A percentile compares a stretch with the other conserved stretches of the same genome.
Conservation (phyloP, 1,284 basidiomycete species). For the Fomitiporia mediterranea region DNA sequence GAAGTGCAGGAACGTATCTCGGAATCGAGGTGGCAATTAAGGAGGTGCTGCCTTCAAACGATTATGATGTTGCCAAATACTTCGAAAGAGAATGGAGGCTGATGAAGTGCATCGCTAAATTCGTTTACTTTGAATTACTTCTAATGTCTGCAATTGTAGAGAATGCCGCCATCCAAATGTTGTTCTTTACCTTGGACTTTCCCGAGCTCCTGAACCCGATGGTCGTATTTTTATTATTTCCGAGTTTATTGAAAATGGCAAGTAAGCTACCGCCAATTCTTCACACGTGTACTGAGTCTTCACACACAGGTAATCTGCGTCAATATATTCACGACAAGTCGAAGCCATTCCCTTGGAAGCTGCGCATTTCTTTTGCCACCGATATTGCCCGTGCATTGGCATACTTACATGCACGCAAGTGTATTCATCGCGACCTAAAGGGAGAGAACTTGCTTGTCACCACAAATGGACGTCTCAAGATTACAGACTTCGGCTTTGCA, state of each 20-base stretch:
- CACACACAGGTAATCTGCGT: slow-evolving; percentile 75
- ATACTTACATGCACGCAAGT: slow-evolving; percentile 92
- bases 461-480: slow-evolving; percentile 88
- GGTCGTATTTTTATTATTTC: slow-evolving; percentile 86
- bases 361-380: slow-evolving; percentile 90
- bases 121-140: background rate
- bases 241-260: slow-evolving; percentile 80
- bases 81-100: slow-evolving; percentile 97
- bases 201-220: slow-evolving; percentile 78
- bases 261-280: slow-evolving; percentile 20
- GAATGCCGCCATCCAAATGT: slow-evolving; percentile 90
- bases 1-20: slow-evolving; percentile 70
- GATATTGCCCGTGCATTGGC: slow-evolving; percentile 94
- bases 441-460: slow-evolving; percentile 97
- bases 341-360: slow-evolving; percentile 83
- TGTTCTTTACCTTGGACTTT: slow-evolving; percentile 91
- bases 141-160: slow-evolving; percentile 33
- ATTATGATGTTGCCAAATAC: slow-evolving; percentile 94
- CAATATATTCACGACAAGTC: slow-evolving; percentile 78
- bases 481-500: slow-evolving; percentile 95
- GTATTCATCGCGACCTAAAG: slow-evolving; percentile 87
- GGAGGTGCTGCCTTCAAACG: slow-evolving; percentile 84
- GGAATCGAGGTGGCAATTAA: slow-evolving; percentile 97
- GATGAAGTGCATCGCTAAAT: slow-evolving; percentile 60
- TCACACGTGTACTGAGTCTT: slow-evolving; percentile 25